These are phyloP conservation scores for Thalia dealbata DNA, from an alignment of 176 grass and related monocot species.

Conservation along the genomic window DNA sequence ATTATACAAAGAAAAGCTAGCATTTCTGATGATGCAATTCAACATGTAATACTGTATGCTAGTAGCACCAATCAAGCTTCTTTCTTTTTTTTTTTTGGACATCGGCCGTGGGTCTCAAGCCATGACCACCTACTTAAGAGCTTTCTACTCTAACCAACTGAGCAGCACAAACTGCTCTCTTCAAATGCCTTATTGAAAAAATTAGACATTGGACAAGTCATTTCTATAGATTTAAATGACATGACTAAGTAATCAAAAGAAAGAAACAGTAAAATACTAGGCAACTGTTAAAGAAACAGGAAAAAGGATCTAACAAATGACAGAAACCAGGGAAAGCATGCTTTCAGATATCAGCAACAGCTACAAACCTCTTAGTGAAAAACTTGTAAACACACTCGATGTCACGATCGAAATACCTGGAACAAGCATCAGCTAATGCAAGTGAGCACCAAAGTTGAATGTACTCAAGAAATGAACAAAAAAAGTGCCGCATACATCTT, in stretches of 20 bases:
- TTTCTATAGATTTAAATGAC: neutral
- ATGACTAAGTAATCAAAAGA: neutral
- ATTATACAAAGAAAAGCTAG: neutral
- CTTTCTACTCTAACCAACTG: too few species aligned
- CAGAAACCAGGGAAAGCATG: neutral
- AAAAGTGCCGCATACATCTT: constrained; percentile 49
- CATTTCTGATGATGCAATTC: neutral
- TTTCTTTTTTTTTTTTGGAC: too few species aligned
- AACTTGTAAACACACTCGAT: constrained; percentile 91
- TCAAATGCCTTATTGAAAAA: too few species aligned
- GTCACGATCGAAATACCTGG: constrained; percentile 93
- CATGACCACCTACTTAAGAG: too few species aligned
- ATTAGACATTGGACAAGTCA: neutral
- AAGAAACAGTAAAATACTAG: neutral
- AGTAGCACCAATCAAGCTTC: too few species aligned
- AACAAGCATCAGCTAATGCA: constrained; percentile 9
- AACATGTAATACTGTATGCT: too few species aligned
- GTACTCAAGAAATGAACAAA: neutral
- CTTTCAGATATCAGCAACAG: neutral
- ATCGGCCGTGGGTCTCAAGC: too few species aligned
- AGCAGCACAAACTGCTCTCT: too few species aligned
- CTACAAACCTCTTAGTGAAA: constrained; percentile 76
- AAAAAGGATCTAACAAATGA: neutral
- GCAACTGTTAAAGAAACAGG: neutral
- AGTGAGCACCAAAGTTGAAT: neutral